Evolutionary conservation across 1,139 yeast species (phyloP).

Genomic region (Candida pseudoviswanathii): DNA sequence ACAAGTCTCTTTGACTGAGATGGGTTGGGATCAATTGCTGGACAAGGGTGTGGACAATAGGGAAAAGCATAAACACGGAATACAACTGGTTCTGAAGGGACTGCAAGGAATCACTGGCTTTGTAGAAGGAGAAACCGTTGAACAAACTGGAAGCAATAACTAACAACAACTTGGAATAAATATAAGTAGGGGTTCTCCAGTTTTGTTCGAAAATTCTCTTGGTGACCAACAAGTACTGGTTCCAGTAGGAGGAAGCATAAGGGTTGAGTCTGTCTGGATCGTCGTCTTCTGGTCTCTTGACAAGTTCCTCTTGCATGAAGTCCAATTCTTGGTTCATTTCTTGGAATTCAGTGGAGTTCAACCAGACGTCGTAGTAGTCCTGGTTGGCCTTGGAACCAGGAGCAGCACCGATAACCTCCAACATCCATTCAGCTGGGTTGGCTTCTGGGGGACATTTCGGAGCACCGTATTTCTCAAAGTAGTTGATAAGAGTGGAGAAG

Average conservation of each 20-base stretch:
- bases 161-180: conserved; percentile 40
- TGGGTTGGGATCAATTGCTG: conserved; percentile 48
- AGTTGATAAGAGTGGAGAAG: conserved; percentile 50
- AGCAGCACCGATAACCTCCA: conserved; percentile 50
- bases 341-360: conserved; percentile 25
- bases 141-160: conserved; percentile 42
- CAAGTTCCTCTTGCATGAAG: conserved; percentile 32
- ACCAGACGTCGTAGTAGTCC: conserved; percentile 36
- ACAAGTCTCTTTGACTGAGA: conserved; percentile 34
- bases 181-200: conserved; percentile 46
- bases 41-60: conserved; percentile 50
- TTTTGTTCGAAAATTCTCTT: conserved; percentile 33
- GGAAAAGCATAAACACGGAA: conserved; percentile 53
- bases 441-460: conserved; percentile 43
- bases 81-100: conserved; percentile 53
- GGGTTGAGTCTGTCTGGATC: conserved; percentile 21
- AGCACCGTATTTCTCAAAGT: conserved; percentile 60
- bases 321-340: conserved; percentile 25
- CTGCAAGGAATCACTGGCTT: conserved; percentile 29
- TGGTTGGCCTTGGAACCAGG: conserved; percentile 35
- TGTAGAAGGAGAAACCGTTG: conserved; percentile 47
- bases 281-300: conserved; percentile 24
- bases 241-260: conserved; percentile 26
- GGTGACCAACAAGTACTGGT: conserved; percentile 26
- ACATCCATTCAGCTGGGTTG: conserved; percentile 59